Percentiles rank a stretch among this genome's conserved stretches.
Conservation (phyloP, 768 basidiomycete genomes). For the Suillus spraguei region DNA sequence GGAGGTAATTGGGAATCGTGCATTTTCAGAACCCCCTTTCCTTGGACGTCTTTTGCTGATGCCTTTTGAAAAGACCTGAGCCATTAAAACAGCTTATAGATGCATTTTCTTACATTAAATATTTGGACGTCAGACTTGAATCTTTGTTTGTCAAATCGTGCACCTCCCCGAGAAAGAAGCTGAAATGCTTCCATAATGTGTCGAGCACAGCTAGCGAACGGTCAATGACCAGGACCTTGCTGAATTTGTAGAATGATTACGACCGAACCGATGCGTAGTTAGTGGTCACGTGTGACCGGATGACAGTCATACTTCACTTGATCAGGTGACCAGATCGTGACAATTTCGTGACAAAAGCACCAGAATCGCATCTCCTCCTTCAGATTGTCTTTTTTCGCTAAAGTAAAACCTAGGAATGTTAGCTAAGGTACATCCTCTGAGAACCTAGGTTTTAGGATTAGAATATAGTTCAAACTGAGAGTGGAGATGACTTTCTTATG, state of each 20-base stretch:
- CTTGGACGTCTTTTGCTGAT: conserved; percentile 24
- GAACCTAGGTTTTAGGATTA: too few relatives aligned
- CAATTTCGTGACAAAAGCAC: too few relatives aligned
- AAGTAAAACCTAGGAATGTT: too few relatives aligned
- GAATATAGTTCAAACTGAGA: too few relatives aligned
- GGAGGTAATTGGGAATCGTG: conserved; percentile 61
- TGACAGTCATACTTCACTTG: too few relatives aligned
- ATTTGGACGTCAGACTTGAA: conserved; percentile 71
- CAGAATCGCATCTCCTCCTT: too few relatives aligned
- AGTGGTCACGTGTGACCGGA: too few relatives aligned
- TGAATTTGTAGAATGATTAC: not conserved
- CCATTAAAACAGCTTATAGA: not conserved
- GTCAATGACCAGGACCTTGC: not conserved
- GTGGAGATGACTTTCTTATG: too few relatives aligned
- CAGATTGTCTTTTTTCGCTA: too few relatives aligned
- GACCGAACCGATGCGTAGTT: too few relatives aligned
- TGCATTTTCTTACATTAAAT: conserved; percentile 57
- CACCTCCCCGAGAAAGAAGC: conserved; percentile 85
- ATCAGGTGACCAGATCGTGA: too few relatives aligned
- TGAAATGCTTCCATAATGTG: conserved; percentile 82
- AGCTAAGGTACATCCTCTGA: too few relatives aligned
- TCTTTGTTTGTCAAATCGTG: conserved; percentile 74
- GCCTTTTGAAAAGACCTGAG: conserved; percentile 26
- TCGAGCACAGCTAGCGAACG: not conserved
- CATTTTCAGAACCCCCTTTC: conserved; percentile 22